Evolutionary conservation across 768 basidiomycete genomes (phyloP), one percentile per base, ranked within the genome.

Genomic region (Russula abietina): DNA sequence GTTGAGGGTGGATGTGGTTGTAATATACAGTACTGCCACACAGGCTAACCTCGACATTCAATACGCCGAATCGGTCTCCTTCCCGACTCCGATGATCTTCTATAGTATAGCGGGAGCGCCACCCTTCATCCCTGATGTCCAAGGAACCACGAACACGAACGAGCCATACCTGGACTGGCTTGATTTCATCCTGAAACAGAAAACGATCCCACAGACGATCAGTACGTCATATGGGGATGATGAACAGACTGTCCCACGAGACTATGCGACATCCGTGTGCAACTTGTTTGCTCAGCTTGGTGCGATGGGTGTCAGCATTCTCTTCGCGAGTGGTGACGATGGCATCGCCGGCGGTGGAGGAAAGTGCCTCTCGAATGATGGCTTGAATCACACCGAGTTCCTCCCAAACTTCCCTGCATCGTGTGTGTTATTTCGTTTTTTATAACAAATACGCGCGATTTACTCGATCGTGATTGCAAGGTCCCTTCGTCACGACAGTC

Each of bases 111-210:
- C 82, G 14, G 85, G 86, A 16, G 81, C 82, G 1, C 85, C 86
- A 9, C 85, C 85, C 2, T 87, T 80, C 80, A 82, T 51, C 24
- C 72, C 77, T 48, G 88, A 84, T 54, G 58, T 39, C 10, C 55
- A 65, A 16, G 72, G 70, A n/a, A 69, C 71, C 7, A 61, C 28
- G 28, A 81, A 82, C 71, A 85, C 78, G 54, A 87, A 82, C 70
- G 85, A 83, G 71, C 86, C 79, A 19, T 88, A 85, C 70, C 76
- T 85, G 17, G 83, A 88, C 61, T 89, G 85, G 79, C 73, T 86
- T 28, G 79, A 79, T 69, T 83, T 79, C 71, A 71, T 86, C 55
- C 71, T 82, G 5, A 71, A 55, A 1, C 76, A 80, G 62, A 59
- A 68, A 4, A 75, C 72, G 5, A 77, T 86, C 39, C 84, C 86